Conservation (phyloP, 805 yeast species). For the Candida odintsovae region DNA sequence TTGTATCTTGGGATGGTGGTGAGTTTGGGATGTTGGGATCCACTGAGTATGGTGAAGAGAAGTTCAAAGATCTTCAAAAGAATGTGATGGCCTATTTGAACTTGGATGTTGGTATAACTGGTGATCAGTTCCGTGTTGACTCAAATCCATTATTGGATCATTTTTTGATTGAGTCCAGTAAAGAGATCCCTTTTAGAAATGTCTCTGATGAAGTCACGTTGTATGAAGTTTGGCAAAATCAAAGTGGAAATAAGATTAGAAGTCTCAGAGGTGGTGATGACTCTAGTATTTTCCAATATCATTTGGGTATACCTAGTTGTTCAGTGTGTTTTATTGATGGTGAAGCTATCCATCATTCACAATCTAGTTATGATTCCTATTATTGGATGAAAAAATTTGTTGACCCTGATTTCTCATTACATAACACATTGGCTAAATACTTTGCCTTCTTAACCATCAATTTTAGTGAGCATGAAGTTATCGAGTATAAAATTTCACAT, state of each 20-base stretch:
- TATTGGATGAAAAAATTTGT: constrained; percentile 48
- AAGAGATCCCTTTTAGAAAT: constrained; percentile 36
- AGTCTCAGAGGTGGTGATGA: constrained; percentile 48
- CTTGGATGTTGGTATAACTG: constrained; percentile 46
- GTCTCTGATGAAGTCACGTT: constrained; percentile 33
- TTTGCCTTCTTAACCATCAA: constrained; percentile 49
- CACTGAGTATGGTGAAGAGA: constrained; percentile 70
- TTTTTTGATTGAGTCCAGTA: constrained; percentile 40
- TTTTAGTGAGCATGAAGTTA: constrained; percentile 52
- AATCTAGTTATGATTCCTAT: constrained; percentile 54
- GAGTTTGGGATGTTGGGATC: constrained; percentile 71
- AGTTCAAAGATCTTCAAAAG: constrained; percentile 36
- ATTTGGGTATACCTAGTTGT: constrained; percentile 61
- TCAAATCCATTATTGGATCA: constrained; percentile 54
- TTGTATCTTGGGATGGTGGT: constrained; percentile 82
- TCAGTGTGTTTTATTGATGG: constrained; percentile 39
- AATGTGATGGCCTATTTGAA: constrained; percentile 51
- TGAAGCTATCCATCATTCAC: constrained; percentile 35
- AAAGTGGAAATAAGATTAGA: constrained; percentile 31
- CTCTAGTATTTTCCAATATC: constrained; percentile 55
- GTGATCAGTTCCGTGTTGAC: constrained; percentile 39
- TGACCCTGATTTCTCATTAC: constrained; percentile 48
- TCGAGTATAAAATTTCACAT: constrained; percentile 39
- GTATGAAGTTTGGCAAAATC: constrained; percentile 40
- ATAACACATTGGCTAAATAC: constrained; percentile 53